Evolutionary conservation across 192 early-diverging fungal genomes (phyloP).

Genomic region (Coemansia furcata): DNA sequence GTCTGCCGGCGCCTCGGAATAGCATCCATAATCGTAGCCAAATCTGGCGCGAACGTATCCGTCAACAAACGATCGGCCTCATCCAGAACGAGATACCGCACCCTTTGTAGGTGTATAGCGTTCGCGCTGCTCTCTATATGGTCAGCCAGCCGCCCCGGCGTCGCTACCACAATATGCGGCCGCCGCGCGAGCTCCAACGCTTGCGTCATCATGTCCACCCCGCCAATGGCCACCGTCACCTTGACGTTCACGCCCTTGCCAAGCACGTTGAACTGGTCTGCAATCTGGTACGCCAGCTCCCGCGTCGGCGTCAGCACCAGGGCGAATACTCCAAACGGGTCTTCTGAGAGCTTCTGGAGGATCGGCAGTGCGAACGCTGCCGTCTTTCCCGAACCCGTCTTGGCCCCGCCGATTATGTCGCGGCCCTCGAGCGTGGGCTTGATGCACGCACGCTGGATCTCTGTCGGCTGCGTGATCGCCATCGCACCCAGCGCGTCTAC

Average conservation of each 20-base stretch:
- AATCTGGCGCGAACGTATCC: slow-evolving; percentile 79
- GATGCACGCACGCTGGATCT: slow-evolving; percentile 92
- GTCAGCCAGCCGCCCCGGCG: slow-evolving; percentile 92
- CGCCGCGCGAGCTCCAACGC: slow-evolving; percentile 76
- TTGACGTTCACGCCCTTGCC: slow-evolving; percentile 83
- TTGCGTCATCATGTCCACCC: slow-evolving; percentile 92
- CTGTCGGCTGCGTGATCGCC: slow-evolving; percentile 82
- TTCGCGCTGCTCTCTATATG: slow-evolving; percentile 80
- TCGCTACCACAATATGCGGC: slow-evolving; percentile 93
- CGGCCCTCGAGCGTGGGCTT: slow-evolving; percentile 68
- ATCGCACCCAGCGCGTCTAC: slow-evolving; percentile 70
- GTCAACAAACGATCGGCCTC: slow-evolving; percentile 93
- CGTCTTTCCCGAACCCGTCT: slow-evolving; percentile 97
- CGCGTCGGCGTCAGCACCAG: slow-evolving; percentile 94
- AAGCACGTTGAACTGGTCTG: slow-evolving; percentile 93
- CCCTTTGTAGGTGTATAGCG: slow-evolving; percentile 67
- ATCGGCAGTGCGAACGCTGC: slow-evolving; percentile 98
- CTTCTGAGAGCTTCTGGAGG: slow-evolving; percentile 89
- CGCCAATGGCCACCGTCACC: slow-evolving; percentile 89
- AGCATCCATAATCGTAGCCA: slow-evolving; percentile 71
- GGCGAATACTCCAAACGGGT: slow-evolving; percentile 95
- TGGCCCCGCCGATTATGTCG: slow-evolving; percentile 92
- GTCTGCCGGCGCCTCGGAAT: slow-evolving; percentile 89
- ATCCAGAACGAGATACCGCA: slow-evolving; percentile 89
- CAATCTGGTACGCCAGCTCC: slow-evolving; percentile 97